Evolutionary conservation across 768 basidiomycete species (phyloP).

Genomic region (Boletus tylopilopsis): DNA sequence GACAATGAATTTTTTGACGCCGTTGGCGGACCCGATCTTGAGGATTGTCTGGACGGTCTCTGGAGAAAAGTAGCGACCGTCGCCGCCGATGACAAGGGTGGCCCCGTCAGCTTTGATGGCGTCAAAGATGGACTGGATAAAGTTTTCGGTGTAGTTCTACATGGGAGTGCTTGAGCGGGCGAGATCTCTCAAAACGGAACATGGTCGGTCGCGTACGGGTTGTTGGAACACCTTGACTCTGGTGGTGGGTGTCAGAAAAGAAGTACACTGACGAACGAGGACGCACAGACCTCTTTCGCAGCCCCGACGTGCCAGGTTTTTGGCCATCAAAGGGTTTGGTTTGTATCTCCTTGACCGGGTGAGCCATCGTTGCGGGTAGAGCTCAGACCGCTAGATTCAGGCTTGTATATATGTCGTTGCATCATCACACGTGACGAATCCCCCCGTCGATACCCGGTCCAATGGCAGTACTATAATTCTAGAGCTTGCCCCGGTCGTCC

Average conservation of each 20-base stretch:
- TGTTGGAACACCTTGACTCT: constrained; percentile 99
- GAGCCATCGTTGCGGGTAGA: constrained; percentile 34
- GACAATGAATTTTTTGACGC: constrained; percentile 87
- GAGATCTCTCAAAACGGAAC: neutral
- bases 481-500: constrained; percentile 37
- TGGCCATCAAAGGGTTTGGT: constrained; percentile 92
- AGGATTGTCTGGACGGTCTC: constrained; percentile 90
- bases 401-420: constrained; percentile 18
- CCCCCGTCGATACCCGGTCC: constrained; percentile 12
- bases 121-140: constrained; percentile 89
- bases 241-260: constrained; percentile 21
- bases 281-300: constrained; percentile 76
- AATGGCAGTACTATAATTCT: too few relatives aligned
- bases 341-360: constrained; percentile 57
- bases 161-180: constrained; percentile 18
- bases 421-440: constrained; percentile 23
- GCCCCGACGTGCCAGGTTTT: constrained; percentile 97
- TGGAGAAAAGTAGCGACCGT: constrained; percentile 89
- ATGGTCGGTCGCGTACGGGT: constrained; percentile 51
- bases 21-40: constrained; percentile 91
- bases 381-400: neutral
- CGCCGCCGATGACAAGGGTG: constrained; percentile 94
- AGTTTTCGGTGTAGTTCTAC: constrained; percentile 99
- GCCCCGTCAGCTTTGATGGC: constrained; percentile 78
- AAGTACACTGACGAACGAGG: constrained; percentile 9